A percentile compares a stretch with the other conserved stretches of the same genome.
phyloP scores from a whole-genome alignment of 345 rosid genomes.

The Citrus medica region DNA sequence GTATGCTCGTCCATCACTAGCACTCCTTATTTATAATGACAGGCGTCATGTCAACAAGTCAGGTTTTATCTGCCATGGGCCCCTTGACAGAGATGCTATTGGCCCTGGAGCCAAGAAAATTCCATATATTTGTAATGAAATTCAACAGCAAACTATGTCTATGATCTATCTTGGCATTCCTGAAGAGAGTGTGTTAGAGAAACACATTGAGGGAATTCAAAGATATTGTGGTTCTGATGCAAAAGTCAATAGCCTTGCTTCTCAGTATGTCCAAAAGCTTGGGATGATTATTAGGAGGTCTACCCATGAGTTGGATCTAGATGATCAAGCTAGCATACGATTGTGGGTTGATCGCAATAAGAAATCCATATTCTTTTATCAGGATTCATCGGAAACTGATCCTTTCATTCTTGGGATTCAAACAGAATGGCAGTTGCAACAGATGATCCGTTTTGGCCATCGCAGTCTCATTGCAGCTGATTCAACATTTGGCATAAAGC shows the following conservation, averaged over 20 bases:
- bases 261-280: conserved; percentile 87
- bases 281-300: conserved; percentile 88
- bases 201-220: conserved; percentile 93
- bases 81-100: conserved; percentile 90
- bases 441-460: conserved; percentile 85
- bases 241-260: conserved; percentile 67
- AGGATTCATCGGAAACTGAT: conserved; percentile 68
- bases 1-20: conserved; percentile 74
- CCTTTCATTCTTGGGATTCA: conserved; percentile 89
- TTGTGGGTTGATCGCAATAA: conserved; percentile 87
- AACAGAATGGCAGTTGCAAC: conserved; percentile 96
- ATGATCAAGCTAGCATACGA: conserved; percentile 88
- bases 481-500: conserved; percentile 87
- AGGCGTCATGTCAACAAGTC: conserved; percentile 85
- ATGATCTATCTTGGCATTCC: conserved; percentile 97
- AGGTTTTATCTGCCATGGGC: conserved; percentile 89
- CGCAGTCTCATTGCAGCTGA: conserved; percentile 75
- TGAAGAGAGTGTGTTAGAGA: conserved; percentile 88
- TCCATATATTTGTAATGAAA: conserved; percentile 81
- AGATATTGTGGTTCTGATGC: conserved; percentile 75
- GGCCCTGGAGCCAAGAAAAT: conserved; percentile 95
- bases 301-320: conserved; percentile 84
- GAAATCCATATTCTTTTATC: conserved; percentile 83
- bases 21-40: conserved; percentile 71
- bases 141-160: conserved; percentile 86